Evolutionary conservation across 345 rosid genomes (phyloP), one percentile per base, ranked within the genome.

Genomic region (Eucalyptus cloeziana): DNA sequence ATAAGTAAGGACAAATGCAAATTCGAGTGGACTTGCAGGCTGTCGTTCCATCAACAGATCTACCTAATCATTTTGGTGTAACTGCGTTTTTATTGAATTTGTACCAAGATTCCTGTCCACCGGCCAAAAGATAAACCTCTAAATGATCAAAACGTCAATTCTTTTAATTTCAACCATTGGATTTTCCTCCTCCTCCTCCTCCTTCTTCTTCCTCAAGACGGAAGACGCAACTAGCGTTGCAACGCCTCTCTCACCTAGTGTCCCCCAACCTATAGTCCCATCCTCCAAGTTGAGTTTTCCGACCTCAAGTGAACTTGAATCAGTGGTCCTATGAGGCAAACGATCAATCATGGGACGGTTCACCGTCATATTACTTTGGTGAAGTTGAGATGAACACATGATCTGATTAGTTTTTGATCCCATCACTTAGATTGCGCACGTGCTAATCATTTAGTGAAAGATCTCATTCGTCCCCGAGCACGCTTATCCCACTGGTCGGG

Each of bases 341-440:
- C 2, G 2, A 71, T 76, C 85, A 76, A 40, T 76, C 16, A 43
- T 40, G 30, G 3, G 5, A 37, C 8, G 1, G 2, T 76, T 76
- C 47, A 5, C 14, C 47, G 1, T 13, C 1, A 0, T 76, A 37
- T 11, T 21, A 13, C 8, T 17, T 9, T 33, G 11, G 44, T 33
- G 21, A 71, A 71, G 27, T 11, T 40, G 85, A 76, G 85, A 76
- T 6, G 27, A 37, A 40, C 13, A 40, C 47, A 76, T 40, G 47
- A 9, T 40, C 4, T 40, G 30, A 76, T 76, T 76, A 37, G 37
- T 76, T 21, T 21, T 21, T 10, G 27, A 37, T 40, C 27, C 47
- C 13, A 2, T 19, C 83, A 11, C 83, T 37, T 76, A 21, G 47
- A 40, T 37, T 21, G 83, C 27, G 15, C 83, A 4, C 83, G 47